Evolutionary conservation across 2,329 filamentous ascomycete genomes (phyloP).

Genomic region (Apiospora aurea): DNA sequence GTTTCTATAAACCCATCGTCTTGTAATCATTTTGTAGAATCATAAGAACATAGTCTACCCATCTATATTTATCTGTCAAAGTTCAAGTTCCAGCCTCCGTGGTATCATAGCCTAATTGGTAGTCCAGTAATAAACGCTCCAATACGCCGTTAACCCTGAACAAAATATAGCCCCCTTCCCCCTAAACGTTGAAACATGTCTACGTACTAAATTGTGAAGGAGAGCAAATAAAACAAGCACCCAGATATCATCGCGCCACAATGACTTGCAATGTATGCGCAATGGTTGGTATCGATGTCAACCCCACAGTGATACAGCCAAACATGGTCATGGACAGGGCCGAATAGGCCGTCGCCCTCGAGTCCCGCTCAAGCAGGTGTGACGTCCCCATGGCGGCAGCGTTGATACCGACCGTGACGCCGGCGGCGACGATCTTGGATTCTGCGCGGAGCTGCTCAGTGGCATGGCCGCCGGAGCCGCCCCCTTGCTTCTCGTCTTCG

Average conservation of each 20-base stretch:
- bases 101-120: not conserved
- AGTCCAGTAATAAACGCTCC: not conserved
- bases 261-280: slow-evolving; percentile 45
- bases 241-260: slow-evolving; percentile 32
- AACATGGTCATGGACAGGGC: slow-evolving; percentile 65
- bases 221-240: not conserved
- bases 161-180: not conserved
- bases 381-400: slow-evolving; percentile 67
- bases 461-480: no score
- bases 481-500: not conserved
- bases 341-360: slow-evolving; percentile 61
- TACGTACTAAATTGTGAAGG: not conserved
- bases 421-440: slow-evolving; percentile 53
- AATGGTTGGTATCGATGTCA: slow-evolving; percentile 58
- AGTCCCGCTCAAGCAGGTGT: slow-evolving; percentile 61
- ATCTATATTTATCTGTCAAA: not conserved
- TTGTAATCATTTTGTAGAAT: not conserved
- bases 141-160: not conserved
- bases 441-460: slow-evolving; percentile 25
- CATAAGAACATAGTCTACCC: not conserved
- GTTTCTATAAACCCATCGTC: not conserved
- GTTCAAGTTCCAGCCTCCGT: not conserved
- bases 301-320: slow-evolving; percentile 62
- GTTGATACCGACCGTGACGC: slow-evolving; percentile 63
- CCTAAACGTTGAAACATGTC: not conserved